A percentile compares a stretch with the other conserved stretches of the same genome.
Evolutionary conservation across 2,329 filamentous ascomycete genomes (phyloP).

Genomic region (Calonectria leucothoes): DNA sequence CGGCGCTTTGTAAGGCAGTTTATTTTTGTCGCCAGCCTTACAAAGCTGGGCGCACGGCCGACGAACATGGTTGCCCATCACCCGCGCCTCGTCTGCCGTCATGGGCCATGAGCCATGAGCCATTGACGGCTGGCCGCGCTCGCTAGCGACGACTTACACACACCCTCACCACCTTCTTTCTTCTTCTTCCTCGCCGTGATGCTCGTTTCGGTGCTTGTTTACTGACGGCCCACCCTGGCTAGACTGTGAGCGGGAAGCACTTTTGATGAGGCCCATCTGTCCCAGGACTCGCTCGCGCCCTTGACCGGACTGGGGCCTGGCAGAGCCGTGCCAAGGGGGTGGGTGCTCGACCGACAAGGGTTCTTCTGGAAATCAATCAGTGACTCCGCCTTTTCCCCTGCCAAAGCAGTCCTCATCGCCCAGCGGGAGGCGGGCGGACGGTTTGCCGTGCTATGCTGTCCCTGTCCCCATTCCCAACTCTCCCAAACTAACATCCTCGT

Average conservation of each 20-base stretch:
- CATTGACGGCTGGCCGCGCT: background rate
- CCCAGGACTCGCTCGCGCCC: background rate
- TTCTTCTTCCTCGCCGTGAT: background rate
- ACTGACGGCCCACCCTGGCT: background rate
- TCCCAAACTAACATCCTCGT: background rate
- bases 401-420: conserved; percentile 5
- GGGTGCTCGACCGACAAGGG: background rate
- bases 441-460: background rate
- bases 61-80: background rate
- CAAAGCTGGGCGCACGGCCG: conserved; percentile 21
- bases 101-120: background rate
- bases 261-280: conserved; percentile 14
- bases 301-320: background rate
- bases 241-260: background rate
- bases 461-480: background rate
- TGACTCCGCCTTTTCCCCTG: conserved; percentile 24
- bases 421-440: conserved; percentile 13
- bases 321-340: background rate
- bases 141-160: conserved; percentile 1
- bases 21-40: conserved; percentile 22
- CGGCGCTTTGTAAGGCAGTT: conserved; percentile 21
- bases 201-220: background rate
- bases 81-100: background rate
- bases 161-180: background rate
- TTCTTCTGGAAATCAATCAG: background rate